Percentiles rank a stretch among this genome's conserved stretches.
Evolutionary conservation across 331 rosid genomes (phyloP).

Genomic region (Pyrus hybrid): DNA sequence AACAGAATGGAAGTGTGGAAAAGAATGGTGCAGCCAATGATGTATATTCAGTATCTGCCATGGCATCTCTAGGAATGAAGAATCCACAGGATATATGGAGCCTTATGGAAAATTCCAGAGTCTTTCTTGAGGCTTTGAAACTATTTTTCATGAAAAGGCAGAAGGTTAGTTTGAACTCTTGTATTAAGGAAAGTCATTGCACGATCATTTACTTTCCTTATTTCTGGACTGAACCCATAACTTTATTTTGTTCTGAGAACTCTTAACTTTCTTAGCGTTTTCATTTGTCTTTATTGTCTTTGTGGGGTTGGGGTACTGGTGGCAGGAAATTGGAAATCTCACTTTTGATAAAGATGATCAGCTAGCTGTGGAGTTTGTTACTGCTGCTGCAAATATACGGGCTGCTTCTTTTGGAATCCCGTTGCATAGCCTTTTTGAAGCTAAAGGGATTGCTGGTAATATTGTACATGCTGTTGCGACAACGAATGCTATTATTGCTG

Average conservation of each 20-base stretch:
- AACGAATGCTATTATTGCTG: slow-evolving; percentile 92
- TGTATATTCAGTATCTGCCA: slow-evolving; percentile 60
- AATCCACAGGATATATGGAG: slow-evolving; percentile 98
- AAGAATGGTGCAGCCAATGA: slow-evolving; percentile 31
- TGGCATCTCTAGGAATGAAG: slow-evolving; percentile 86
- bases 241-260: not conserved
- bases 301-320: not conserved
- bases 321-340: slow-evolving; percentile 83
- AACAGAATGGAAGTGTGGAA: slow-evolving; percentile 62
- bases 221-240: not conserved
- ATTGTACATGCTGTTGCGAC: slow-evolving; percentile 99
- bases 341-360: slow-evolving; percentile 98
- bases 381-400: slow-evolving; percentile 93
- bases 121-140: slow-evolving; percentile 70
- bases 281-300: not conserved
- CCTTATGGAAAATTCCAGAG: slow-evolving; percentile 67
- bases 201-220: not conserved
- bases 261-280: not conserved
- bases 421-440: slow-evolving; percentile 92
- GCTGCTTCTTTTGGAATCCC: slow-evolving; percentile 92
- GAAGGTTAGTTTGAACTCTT: slow-evolving; percentile 42
- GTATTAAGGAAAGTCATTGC: slow-evolving; percentile 9
- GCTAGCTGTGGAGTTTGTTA: slow-evolving; percentile 92
- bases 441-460: slow-evolving; percentile 98
- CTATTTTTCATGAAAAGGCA: slow-evolving; percentile 73